Evolutionary conservation across 306 rosid genomes (phyloP).

Genomic region (Cicer chorassanicum): DNA sequence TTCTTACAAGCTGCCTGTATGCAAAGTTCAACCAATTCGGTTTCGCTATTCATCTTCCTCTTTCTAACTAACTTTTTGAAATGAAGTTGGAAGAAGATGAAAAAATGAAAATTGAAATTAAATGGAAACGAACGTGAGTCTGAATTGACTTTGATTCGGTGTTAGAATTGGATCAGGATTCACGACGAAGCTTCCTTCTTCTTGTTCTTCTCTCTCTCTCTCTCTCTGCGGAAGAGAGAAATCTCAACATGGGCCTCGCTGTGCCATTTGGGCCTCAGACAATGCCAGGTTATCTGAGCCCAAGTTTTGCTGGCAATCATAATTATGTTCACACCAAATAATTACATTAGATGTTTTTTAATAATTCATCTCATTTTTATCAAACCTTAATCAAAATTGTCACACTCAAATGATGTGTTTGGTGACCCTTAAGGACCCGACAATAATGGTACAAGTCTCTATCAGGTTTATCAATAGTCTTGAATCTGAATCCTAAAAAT

Average conservation of each 20-base stretch:
- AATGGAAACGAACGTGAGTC: neutral
- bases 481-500: too few relatives aligned
- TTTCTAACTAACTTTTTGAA: neutral
- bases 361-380: neutral
- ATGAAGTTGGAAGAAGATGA: neutral
- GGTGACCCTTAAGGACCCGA: too few relatives aligned
- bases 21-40: constrained; percentile 59
- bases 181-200: constrained; percentile 27
- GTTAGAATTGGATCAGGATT: neutral
- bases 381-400: neutral
- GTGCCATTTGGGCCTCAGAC: neutral
- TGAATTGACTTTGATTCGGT: constrained; percentile 30
- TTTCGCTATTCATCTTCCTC: constrained; percentile 41
- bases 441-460: too few relatives aligned
- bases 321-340: neutral
- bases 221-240: neutral
- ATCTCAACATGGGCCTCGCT: constrained; percentile 29
- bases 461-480: too few relatives aligned
- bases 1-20: constrained; percentile 60
- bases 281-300: neutral
- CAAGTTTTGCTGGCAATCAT: neutral
- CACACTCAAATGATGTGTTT: neutral
- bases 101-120: neutral
- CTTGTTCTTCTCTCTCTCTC: neutral
- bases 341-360: neutral